These are phyloP conservation scores for Torulaspora globosa DNA, from an alignment of 1,139 yeast genomes.

Conservation along the genomic window DNA sequence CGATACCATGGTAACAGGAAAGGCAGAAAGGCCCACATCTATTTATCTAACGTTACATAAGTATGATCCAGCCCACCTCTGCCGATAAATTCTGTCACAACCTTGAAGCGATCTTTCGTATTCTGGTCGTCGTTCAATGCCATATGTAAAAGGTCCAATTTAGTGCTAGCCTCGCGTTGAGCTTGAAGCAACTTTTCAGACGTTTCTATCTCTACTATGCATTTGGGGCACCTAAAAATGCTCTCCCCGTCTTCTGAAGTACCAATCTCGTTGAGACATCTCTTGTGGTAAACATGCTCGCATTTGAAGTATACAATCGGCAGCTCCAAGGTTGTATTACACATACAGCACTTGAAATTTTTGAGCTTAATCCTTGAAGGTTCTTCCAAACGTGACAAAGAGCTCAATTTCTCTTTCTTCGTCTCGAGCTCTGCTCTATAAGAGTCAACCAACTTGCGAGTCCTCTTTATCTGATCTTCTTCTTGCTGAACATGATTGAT, in stretches of 20 bases:
- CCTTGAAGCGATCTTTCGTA: constrained; percentile 59
- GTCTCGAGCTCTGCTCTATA: constrained; percentile 64
- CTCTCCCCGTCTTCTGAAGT: constrained; percentile 14
- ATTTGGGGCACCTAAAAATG: constrained; percentile 59
- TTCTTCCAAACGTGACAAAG: constrained; percentile 40
- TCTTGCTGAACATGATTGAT: constrained; percentile 59
- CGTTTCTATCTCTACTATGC: constrained; percentile 65
- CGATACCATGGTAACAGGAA: neutral
- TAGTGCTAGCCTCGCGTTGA: constrained; percentile 59
- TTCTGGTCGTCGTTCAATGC: constrained; percentile 52
- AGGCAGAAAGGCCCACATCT: neutral
- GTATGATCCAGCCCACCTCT: constrained; percentile 71
- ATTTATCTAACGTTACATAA: constrained; percentile 15
- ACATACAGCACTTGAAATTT: constrained; percentile 65
- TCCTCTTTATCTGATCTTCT: constrained; percentile 63
- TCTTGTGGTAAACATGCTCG: constrained; percentile 79
- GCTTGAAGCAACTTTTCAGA: constrained; percentile 54
- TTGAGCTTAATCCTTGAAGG: constrained; percentile 60
- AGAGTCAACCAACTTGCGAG: constrained; percentile 59
- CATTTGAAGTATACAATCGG: constrained; percentile 87
- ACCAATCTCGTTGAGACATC: constrained; percentile 58
- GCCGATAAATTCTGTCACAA: constrained; percentile 76
- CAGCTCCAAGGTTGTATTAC: constrained; percentile 64
- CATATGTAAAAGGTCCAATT: constrained; percentile 58
- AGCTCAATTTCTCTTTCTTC: constrained; percentile 51